Evolutionary conservation across 192 early-diverging fungal genomes (phyloP).

Genomic region (Backusella luteola): DNA sequence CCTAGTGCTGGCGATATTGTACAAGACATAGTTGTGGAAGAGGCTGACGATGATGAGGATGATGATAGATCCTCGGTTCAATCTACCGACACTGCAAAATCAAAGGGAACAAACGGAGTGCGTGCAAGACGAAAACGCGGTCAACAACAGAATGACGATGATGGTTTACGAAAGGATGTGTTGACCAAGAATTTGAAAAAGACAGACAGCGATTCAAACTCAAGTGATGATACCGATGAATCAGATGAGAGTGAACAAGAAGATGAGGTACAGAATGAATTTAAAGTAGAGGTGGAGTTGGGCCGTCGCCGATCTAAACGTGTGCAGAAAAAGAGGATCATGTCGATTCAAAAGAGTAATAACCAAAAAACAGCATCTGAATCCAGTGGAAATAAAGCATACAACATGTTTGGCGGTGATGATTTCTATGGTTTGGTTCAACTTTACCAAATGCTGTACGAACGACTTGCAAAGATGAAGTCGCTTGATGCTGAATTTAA

Average conservation of each 20-base stretch:
- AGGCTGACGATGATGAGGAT: conserved; percentile 11
- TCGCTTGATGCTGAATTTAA: conserved; percentile 62
- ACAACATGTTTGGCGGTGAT: conserved; percentile 84
- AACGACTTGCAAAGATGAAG: conserved; percentile 80
- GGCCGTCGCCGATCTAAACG: background rate
- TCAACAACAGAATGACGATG: conserved; percentile 1
- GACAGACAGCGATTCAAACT: background rate
- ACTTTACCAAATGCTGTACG: conserved; percentile 76
- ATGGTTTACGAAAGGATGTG: conserved; percentile 19
- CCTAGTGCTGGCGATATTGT: background rate
- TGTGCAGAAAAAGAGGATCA: background rate
- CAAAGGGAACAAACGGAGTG: background rate
- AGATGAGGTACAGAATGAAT: conserved; percentile 29
- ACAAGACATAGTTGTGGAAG: conserved; percentile 17
- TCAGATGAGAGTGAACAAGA: conserved; percentile 48
- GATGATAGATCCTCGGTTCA: conserved; percentile 3
- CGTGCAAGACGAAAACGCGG: background rate
- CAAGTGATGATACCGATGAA: conserved; percentile 17
- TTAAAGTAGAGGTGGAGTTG: background rate
- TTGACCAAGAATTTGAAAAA: conserved; percentile 10
- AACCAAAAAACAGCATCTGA: conserved; percentile 15
- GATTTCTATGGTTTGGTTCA: conserved; percentile 90
- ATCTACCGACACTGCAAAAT: background rate
- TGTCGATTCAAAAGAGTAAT: background rate
- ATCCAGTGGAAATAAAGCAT: conserved; percentile 8